Conservation (phyloP, 1,139 yeast genomes). For the Diutina siamensis region DNA sequence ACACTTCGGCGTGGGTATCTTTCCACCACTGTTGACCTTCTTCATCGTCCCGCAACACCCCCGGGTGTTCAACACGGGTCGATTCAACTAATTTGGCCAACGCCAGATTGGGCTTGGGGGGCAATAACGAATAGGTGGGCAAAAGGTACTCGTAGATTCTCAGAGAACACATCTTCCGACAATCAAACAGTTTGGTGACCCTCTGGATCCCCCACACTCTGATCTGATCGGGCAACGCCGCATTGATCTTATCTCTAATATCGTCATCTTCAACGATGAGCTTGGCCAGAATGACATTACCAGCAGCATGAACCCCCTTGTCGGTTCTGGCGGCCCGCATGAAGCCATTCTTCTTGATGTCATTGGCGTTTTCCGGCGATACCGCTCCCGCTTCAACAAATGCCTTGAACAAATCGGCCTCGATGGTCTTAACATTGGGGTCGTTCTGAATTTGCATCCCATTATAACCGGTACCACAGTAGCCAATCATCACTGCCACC, state of each 20-base stretch:
- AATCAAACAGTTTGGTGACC: conserved; percentile 84
- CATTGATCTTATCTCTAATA: conserved; percentile 61
- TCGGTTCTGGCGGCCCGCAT: conserved; percentile 98
- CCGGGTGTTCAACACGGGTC: conserved; percentile 46
- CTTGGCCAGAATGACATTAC: conserved; percentile 82
- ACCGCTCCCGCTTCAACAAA: conserved; percentile 85
- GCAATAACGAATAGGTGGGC: conserved; percentile 81
- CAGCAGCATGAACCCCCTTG: conserved; percentile 98
- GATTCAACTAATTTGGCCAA: conserved; percentile 48
- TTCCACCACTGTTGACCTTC: conserved; percentile 56
- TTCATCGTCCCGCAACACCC: conserved; percentile 43
- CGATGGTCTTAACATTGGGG: conserved; percentile 86
- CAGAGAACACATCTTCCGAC: conserved; percentile 90
- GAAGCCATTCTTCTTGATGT: conserved; percentile 80
- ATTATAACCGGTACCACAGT: conserved; percentile 96
- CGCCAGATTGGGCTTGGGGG: conserved; percentile 71
- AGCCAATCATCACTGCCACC: conserved; percentile 89
- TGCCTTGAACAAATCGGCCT: conserved; percentile 79
- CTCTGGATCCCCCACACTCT: conserved; percentile 90
- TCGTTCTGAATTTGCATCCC: conserved; percentile 85
- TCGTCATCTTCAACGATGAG: conserved; percentile 83
- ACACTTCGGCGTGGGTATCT: conserved; percentile 32
- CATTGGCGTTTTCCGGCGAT: conserved; percentile 79
- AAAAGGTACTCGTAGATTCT: conserved; percentile 87
- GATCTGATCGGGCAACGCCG: conserved; percentile 68